Evolutionary conservation across 177 flowering plant genomes (phyloP), one percentile per base, ranked within the genome.

Genomic region (Vitis hybrid): DNA sequence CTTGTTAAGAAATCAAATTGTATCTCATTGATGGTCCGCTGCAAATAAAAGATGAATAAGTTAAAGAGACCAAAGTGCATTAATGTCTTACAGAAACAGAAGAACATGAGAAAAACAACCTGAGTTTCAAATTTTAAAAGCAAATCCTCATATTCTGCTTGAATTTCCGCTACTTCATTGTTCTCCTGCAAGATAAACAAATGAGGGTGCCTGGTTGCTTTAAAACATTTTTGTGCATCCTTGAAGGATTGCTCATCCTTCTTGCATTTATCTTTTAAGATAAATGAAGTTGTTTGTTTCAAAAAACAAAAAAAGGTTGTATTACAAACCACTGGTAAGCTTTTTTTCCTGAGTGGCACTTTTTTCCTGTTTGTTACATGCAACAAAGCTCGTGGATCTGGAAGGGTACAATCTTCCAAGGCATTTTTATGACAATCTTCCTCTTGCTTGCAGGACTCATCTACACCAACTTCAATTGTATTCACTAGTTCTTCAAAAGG

Each of bases 281-380:
- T 39, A 39, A 39, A 39, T 39, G 45, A 39, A 39, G 45, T 39
- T 39, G 45, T 39, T 39, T 39, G 45, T 39, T 39, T 39, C 45
- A 39, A 39, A 39, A 7, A 74, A 22, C 0, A 11, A 65, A 53
- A 11, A 70, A 60, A 58, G 48, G 52, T 14, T 5, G 57, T 8
- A 57, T 48, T 3, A 52, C 82, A 69, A 69, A 89, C 97, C 89
- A 64, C 75, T 62, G 64, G 66, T 67, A 81, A 76, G 75, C 78
- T 84, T 70, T 76, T 86, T 79, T 86, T 86, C 76, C 69, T 85
- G 16, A 62, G 67, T 10, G 86, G 78, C 51, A 69, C 79, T 82
- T 90, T 96, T 82, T 83, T 85, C 80, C 99, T 85, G 76, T 77
- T 94, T 55, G 99, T 96, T 48, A 96, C 90, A 84, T 86, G 86